Conservation (phyloP, 2,329 filamentous ascomycete genomes). For the Massarina eburnea region DNA sequence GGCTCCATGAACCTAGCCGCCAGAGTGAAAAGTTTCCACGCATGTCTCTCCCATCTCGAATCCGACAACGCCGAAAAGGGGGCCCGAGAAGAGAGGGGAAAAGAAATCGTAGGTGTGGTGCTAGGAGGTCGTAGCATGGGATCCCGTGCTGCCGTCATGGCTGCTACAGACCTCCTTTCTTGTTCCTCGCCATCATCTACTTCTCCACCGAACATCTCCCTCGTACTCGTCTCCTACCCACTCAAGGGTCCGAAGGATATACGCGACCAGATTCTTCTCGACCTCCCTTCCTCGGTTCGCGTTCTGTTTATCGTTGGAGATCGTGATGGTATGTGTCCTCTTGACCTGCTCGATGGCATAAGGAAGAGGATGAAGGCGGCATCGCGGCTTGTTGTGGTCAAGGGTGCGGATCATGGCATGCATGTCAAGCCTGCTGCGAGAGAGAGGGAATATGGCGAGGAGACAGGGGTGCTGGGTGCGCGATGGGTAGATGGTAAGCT, state of each 20-base stretch:
- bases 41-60: conserved; percentile 31
- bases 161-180: conserved; percentile 29
- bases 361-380: conserved; percentile 42
- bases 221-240: conserved; percentile 48
- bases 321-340: conserved; percentile 26
- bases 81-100: background rate
- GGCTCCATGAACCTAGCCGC: conserved; percentile 46
- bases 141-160: conserved; percentile 45
- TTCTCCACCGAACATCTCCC: conserved; percentile 2
- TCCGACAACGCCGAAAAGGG: background rate
- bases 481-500: conserved; percentile 30
- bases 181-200: background rate
- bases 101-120: conserved; percentile 6
- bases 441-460: conserved; percentile 31
- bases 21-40: conserved; percentile 41
- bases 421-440: conserved; percentile 28
- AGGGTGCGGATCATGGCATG: conserved; percentile 47
- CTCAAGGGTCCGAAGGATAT: conserved; percentile 41
- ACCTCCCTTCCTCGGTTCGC: conserved; percentile 27
- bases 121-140: conserved; percentile 50
- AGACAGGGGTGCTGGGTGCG: conserved; percentile 38
- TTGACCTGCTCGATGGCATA: conserved; percentile 24
- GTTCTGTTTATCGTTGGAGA: conserved; percentile 47
- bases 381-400: conserved; percentile 41
- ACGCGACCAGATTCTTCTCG: conserved; percentile 43